A percentile compares a stretch with the other conserved stretches of the same genome.
These are phyloP conservation scores for Hamamelis virginiana DNA, from an alignment of 164 flowering plant genomes.

Conservation along the genomic window DNA sequence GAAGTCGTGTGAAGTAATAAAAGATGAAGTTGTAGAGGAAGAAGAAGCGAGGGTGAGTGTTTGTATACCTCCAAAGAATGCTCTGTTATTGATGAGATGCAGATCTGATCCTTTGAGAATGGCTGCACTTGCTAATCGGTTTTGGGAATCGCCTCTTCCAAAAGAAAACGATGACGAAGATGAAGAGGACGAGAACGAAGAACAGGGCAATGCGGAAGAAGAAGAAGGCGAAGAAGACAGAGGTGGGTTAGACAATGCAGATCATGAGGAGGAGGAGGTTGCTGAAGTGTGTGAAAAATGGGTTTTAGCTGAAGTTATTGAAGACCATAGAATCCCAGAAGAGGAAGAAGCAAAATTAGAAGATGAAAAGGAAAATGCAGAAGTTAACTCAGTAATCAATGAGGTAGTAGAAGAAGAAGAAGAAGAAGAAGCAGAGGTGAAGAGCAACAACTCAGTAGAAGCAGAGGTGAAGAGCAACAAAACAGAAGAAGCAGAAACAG, in stretches of 20 bases:
- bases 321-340: slow-evolving; percentile 8
- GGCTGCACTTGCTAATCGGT: slow-evolving; percentile 66
- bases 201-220: slow-evolving; percentile 3
- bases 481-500: slow-evolving; percentile 6
- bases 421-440: slow-evolving; percentile 7
- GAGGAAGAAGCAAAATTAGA: not conserved
- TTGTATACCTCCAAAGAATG: slow-evolving; percentile 87
- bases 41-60: slow-evolving; percentile 55
- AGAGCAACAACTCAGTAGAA: not conserved
- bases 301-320: slow-evolving; percentile 13
- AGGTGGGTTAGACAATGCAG: slow-evolving; percentile 4
- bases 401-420: slow-evolving; percentile 8
- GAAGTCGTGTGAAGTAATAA: slow-evolving; percentile 15
- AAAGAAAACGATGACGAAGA: slow-evolving; percentile 22
- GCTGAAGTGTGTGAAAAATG: slow-evolving; percentile 10
- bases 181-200: slow-evolving; percentile 4
- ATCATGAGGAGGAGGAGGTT: slow-evolving; percentile 4
- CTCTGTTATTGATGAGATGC: slow-evolving; percentile 84
- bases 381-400: not conserved
- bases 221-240: slow-evolving; percentile 17
- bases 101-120: slow-evolving; percentile 87
- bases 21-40: slow-evolving; percentile 25
- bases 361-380: not conserved
- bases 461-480: slow-evolving; percentile 6
- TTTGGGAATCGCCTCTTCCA: slow-evolving; percentile 56